Conservation (phyloP, 768 basidiomycete genomes). For the Mycena galericulata region DNA sequence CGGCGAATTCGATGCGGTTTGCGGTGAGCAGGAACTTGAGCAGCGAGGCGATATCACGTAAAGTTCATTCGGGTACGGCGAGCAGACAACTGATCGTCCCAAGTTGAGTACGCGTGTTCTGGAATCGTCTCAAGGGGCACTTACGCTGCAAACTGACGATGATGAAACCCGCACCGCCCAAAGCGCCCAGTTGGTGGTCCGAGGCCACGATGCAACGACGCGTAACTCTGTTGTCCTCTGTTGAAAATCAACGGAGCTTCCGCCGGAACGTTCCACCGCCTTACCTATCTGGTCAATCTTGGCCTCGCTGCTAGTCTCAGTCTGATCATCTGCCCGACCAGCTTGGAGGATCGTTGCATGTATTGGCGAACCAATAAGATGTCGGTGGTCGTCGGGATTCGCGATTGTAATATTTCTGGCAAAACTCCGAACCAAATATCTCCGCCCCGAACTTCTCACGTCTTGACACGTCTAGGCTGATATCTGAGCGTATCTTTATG, state of each 20-base stretch:
- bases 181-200: conserved; percentile 28
- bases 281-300: conserved; percentile 15
- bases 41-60: conserved; percentile 29
- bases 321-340: conserved; percentile 19
- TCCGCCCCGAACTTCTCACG: conserved; percentile 29
- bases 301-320: not conserved
- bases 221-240: conserved; percentile 31
- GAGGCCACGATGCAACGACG: conserved; percentile 35
- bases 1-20: conserved; percentile 30
- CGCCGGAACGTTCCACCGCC: conserved; percentile 19
- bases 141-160: conserved; percentile 20
- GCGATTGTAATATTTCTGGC: not conserved
- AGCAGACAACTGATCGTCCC: conserved; percentile 3
- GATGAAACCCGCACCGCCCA: conserved; percentile 14
- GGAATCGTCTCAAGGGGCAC: not conserved
- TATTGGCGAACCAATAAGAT: not conserved
- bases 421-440: conserved; percentile 20
- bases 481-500: too few relatives aligned
- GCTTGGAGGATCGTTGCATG: not conserved
- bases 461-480: not conserved
- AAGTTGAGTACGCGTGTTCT: conserved; percentile 22
- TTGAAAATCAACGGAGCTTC: conserved; percentile 21
- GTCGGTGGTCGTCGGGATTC: conserved; percentile 9
- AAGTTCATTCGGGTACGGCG: conserved; percentile 29
- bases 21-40: conserved; percentile 30